Base-by-base conservation (phyloP, 768 basidiomycete genomes). In the Xerocomus spinulosus region DNA sequence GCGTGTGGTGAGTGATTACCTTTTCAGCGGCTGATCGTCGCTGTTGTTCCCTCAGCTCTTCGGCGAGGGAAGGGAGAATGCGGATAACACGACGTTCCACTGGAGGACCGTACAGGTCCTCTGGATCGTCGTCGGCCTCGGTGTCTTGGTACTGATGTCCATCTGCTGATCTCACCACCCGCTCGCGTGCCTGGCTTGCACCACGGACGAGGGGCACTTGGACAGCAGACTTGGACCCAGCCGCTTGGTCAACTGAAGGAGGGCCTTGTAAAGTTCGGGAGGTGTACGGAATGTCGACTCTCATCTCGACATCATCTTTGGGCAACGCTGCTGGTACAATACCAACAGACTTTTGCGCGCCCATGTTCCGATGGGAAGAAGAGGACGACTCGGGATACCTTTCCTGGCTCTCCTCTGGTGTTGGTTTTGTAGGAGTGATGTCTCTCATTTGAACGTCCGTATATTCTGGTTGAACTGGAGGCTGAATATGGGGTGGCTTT, bases 61-160 rank as follows among this genome's bases (percentile, higher is more conserved):
- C 54, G 13, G 57, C 59, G 1, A 63, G 32, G 1, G 59, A 51
- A 37, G 62, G 62, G 28, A 62, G 57, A 13, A 64, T 57, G 9
- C 62, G 62, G 44, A 64, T 45, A 8, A 64, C 44, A 9, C 48
- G 57, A 25, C 55, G 62, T 21, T 61, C 57, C 15, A 61, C 57
- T 2, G 57, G 62, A 24, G 62, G 62, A 17, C 62, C 62, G 13
- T 63, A 63, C 42, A 63, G 38, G 43, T 63, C 62, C 21, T 63
- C 62, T 12, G 57, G 49, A 29, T 64, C 59, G 34, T 63, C 57
- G 9, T 55, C 41, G 15, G 25, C 37, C n/a, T 44, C 52, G 36
- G 25, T 34, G 2, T 35, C 45, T 14, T 53, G 40, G 9, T 17
- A 29, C 28, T 10, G 50, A 14, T 46, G 30, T 34, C 13, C 33